Base-by-base conservation (phyloP, 2,329 filamentous ascomycete species). In the Trichophyton benhamiae region DNA sequence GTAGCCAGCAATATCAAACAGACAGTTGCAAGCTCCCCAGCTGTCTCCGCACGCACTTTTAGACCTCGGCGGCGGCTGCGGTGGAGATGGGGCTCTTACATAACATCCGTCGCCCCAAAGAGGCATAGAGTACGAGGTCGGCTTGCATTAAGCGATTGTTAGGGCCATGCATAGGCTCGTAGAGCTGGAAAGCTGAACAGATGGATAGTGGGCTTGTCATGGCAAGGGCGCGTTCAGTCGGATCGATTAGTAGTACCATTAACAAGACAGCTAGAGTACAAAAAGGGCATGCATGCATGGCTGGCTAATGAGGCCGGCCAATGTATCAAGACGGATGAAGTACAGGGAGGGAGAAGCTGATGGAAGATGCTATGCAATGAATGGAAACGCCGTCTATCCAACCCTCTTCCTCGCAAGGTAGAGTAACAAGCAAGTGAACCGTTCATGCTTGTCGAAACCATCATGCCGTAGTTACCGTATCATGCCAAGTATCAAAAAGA, bases 311-410 rank as follows among this genome's bases (percentile, higher is more conserved):
- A 27, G 20, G 20, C 20, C 3, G 46, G 13, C 46, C 5, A 27
- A 52, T 9, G 13, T 3, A 52, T 48, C 46, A 52, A 13, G 44
- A 25, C 46, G 22, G 46, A 27, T 52, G 46, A 25, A 52, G 13
- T 52, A 52, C 46, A 52, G 13, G 20, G 44, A 25, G 46, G 46
- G 22, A 52, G 46, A 52, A 55, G 15, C 17, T 17, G 52, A 36
- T 17, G 22, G 46, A 52, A 55, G 15, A 36, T 55, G 52, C 17
- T 33, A 55, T 55, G 52, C 30, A 33, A 27, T 55, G 52, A 36
- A 55, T 55, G 52, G 27, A 20, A 55, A 55, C 30, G 52, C 52
- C 30, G 52, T 55, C 52, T 55, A 55, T 55, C 52, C 52, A 55
- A 55, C 15, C 27, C 52, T 33, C 27, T 27, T 38, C 52, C 52